Base-by-base conservation (phyloP, 2,329 filamentous ascomycete species). In the Emergomyces orientalis region DNA sequence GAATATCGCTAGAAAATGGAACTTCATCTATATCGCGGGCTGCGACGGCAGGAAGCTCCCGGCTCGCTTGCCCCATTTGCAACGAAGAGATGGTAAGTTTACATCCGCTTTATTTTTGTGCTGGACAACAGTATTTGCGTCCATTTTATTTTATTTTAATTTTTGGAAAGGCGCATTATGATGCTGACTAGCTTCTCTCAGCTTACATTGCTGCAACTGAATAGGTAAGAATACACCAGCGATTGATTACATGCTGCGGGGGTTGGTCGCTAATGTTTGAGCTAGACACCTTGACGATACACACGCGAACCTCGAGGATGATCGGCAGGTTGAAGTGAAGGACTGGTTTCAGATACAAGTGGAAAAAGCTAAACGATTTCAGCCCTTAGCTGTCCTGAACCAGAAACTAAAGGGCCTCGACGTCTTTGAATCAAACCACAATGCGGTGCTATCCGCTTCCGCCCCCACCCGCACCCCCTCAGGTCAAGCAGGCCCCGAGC, bases 301-400 rank as follows among this genome's bases (percentile, higher is more conserved):
- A 66, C 92, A 97, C 77, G 89, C 92, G 74, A 92, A 96, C 71
- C 84, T 97, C 17, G 89, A 95, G 72, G 89, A 90, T 67, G 84
- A 91, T 65, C 88, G 91, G 72, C 92, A 96, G 73, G 90, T 96
- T 75, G 91, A 97, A 76, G 91, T 96, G 69, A 95, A 95, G 79
- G 93, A 91, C 49, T 97, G 92, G 92, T 96, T 97, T 77, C 90
- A 95, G 79, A 89, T 90, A 72, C 92, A 96, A 76, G 92, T 97
- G 76, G 83, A 89, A 68, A 96, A 95, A 75, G 92, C 92, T 13
- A 96, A 94, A 76, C 88, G 88, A 67, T 96, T 97, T 74, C 92
- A 97, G 72, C 92, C 92, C 0, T 83, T 97, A 0, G 92, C 91
- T 0, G 83, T 96, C 3, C 84, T 97, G 70, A 96, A 96, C 77